These are phyloP conservation scores for Monosporozyma yasuniensis DNA, from an alignment of 805 yeast species.

Conservation along the genomic window DNA sequence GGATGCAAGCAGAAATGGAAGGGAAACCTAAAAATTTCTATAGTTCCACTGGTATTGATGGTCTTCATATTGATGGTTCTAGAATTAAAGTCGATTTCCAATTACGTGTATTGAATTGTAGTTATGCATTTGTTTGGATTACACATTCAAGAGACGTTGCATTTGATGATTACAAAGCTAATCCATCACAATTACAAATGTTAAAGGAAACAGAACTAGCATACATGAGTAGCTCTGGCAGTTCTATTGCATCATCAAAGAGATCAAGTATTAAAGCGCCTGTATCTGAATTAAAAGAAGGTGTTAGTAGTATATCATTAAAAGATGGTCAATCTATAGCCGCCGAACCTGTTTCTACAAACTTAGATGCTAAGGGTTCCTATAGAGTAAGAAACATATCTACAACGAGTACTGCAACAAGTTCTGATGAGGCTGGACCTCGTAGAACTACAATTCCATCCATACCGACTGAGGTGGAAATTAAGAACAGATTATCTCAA, in stretches of 20 bases:
- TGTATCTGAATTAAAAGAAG: conserved; percentile 14
- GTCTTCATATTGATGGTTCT: conserved; percentile 62
- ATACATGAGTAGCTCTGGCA: conserved; percentile 21
- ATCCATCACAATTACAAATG: conserved; percentile 35
- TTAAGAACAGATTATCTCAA: conserved; percentile 22
- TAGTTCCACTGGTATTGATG: conserved; percentile 59
- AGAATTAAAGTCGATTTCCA: conserved; percentile 66
- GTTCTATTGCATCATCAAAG: conserved; percentile 24
- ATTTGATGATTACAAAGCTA: conserved; percentile 27
- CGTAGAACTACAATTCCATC: neutral
- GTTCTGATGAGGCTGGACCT: neutral
- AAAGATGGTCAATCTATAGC: neutral
- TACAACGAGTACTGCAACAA: neutral
- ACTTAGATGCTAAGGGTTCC: conserved; percentile 1
- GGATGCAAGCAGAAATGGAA: conserved; percentile 42
- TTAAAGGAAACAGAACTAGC: conserved; percentile 32
- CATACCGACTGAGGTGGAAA: conserved; percentile 13
- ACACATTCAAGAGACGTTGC: conserved; percentile 59
- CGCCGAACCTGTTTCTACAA: neutral
- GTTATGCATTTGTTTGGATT: conserved; percentile 67
- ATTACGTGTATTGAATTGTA: conserved; percentile 55
- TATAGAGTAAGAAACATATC: neutral
- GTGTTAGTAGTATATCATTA: neutral
- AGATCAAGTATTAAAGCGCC: conserved; percentile 18
- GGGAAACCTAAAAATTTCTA: conserved; percentile 44